Evolutionary conservation across 169 alveolate species (phyloP).

Genomic region (Cryptosporidium tyzzeri): DNA sequence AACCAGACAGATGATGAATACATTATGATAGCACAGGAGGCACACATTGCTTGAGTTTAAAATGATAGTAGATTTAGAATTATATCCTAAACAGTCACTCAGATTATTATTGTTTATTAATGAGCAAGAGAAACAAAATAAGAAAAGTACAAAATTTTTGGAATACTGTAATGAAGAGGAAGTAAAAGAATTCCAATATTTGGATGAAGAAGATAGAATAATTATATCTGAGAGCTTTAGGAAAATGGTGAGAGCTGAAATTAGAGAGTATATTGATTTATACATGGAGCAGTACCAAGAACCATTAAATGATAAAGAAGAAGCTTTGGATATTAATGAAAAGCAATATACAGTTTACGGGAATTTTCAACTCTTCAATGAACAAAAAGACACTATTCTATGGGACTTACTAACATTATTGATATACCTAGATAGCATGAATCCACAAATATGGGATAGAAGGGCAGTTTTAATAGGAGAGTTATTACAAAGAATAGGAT

Average conservation of each 20-base stretch:
- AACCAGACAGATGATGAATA: background rate
- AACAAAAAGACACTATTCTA: slow-evolving; percentile 10
- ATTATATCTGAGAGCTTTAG: slow-evolving; percentile 18
- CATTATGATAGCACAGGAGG: background rate
- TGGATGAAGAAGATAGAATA: slow-evolving; percentile 24
- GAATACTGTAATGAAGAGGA: slow-evolving; percentile 4
- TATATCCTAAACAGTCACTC: background rate
- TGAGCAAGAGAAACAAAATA: background rate
- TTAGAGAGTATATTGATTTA: slow-evolving; percentile 14
- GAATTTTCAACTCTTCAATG: background rate
- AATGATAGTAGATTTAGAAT: background rate
- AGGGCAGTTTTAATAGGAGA: background rate
- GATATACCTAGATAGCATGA: slow-evolving; percentile 35
- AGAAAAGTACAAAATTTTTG: background rate
- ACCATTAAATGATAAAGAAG: background rate
- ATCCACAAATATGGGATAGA: slow-evolving; percentile 52
- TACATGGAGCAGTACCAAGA: slow-evolving; percentile 11
- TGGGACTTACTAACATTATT: slow-evolving; percentile 66
- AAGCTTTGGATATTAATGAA: background rate
- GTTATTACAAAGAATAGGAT: background rate
- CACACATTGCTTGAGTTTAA: background rate
- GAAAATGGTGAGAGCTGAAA: slow-evolving; percentile 7
- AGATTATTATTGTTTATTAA: slow-evolving; percentile 7
- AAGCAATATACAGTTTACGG: background rate
- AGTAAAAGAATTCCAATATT: background rate